phyloP scores from a whole-genome alignment of 192 early-diverging fungal genomes.

The Physocladia obscura region DNA sequence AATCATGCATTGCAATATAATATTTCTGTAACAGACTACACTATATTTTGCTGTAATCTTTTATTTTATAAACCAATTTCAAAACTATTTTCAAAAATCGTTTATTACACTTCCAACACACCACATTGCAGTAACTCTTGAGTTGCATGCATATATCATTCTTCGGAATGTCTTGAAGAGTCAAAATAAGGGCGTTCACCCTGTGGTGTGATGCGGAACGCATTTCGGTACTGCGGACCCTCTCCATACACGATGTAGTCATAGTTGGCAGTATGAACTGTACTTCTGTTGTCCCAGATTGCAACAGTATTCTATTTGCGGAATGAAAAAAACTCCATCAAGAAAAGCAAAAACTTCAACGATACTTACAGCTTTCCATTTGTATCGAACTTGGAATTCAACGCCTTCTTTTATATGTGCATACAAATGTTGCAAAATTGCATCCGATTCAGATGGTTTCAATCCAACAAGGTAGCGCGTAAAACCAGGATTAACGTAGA shows the following conservation, averaged over 20 bases:
- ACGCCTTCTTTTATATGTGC: slow-evolving; percentile 52
- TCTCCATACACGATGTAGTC: slow-evolving; percentile 24
- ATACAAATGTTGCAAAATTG: slow-evolving; percentile 57
- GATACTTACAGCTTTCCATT: slow-evolving; percentile 39
- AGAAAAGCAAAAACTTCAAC: no score
- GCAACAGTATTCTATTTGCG: slow-evolving; percentile 62
- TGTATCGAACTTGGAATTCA: slow-evolving; percentile 59
- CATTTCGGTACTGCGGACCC: slow-evolving; percentile 24
- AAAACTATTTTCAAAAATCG: no score
- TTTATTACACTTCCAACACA: no score
- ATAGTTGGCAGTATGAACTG: slow-evolving; percentile 50
- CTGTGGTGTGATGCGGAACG: slow-evolving; percentile 30
- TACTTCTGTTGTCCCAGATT: slow-evolving; percentile 68
- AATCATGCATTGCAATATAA: no score
- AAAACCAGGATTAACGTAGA: slow-evolving; percentile 67
- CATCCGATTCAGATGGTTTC: slow-evolving; percentile 52
- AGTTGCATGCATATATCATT: no score
- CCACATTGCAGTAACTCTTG: no score
- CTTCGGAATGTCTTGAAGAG: no score
- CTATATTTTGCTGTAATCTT: no score
- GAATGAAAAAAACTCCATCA: no score
- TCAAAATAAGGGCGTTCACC: slow-evolving; percentile 46
- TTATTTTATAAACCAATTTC: no score
- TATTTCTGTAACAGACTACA: no score
- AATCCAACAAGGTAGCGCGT: slow-evolving; percentile 56